Evolutionary conservation across 1,284 basidiomycete genomes (phyloP).

Genomic region (Apiotrichum siamense): DNA sequence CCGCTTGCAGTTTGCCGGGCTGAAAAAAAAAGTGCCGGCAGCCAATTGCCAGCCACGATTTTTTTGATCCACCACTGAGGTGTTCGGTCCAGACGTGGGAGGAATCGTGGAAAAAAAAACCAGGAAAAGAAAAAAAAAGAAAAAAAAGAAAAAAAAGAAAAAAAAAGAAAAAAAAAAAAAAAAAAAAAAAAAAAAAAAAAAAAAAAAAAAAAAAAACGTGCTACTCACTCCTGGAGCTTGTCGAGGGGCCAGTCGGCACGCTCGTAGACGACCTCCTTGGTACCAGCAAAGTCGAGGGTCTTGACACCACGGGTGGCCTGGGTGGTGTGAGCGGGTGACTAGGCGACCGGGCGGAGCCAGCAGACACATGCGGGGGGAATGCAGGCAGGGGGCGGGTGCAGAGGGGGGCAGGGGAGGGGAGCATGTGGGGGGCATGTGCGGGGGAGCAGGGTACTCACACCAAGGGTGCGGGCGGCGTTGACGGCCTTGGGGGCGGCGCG

Average conservation of each 20-base stretch:
- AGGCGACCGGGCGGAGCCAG: too few species aligned
- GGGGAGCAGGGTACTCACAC: slow-evolving; percentile 25
- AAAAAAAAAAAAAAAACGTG: not conserved
- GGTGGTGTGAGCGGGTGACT: slow-evolving; percentile 6
- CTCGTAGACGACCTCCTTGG: slow-evolving; percentile 94
- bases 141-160: too few species aligned
- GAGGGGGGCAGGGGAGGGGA: too few species aligned
- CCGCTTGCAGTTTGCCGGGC: not conserved
- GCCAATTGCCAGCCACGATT: not conserved
- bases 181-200: not conserved
- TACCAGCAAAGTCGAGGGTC: slow-evolving; percentile 96
- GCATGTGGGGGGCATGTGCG: not conserved
- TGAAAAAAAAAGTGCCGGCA: not conserved
- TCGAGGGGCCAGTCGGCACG: slow-evolving; percentile 96
- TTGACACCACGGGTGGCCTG: slow-evolving; percentile 70
- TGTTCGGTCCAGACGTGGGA: too few species aligned
- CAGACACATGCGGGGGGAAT: too few species aligned
- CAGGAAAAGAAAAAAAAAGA: too few species aligned
- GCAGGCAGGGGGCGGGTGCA: too few species aligned
- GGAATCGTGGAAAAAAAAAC: too few species aligned
- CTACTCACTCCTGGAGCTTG: slow-evolving; percentile 77
- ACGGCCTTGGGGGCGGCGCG: slow-evolving; percentile 49
- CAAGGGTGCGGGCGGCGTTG: slow-evolving; percentile 41
- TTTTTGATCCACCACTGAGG: too few species aligned
- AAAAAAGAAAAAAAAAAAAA: too few species aligned